Percentiles rank a stretch among this genome's conserved stretches.
Evolutionary conservation across 2,329 filamentous ascomycete genomes (phyloP).

Genomic region (Harringtonia lauricola): DNA sequence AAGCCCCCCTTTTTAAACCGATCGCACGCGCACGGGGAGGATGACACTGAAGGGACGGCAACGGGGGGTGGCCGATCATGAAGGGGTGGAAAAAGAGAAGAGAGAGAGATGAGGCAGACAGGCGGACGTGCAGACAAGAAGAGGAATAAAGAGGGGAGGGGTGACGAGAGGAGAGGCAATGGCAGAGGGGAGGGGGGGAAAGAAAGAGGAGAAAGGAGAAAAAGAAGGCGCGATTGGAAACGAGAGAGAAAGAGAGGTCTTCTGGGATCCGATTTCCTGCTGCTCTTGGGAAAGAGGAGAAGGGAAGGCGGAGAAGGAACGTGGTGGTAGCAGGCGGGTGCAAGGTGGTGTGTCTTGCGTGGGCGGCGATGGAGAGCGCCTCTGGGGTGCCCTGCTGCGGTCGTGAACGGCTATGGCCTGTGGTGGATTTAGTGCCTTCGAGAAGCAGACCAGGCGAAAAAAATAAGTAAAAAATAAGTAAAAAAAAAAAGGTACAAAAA

Average conservation of each 20-base stretch:
- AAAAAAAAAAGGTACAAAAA: constrained; percentile 5
- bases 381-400: no score
- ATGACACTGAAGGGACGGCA: no score
- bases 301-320: background rate
- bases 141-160: background rate
- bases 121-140: background rate
- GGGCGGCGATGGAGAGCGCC: no score
- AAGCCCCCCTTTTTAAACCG: background rate
- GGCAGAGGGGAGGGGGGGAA: background rate
- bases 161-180: background rate
- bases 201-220: background rate
- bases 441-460: background rate
- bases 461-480: background rate
- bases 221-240: background rate
- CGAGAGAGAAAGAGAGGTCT: background rate
- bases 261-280: background rate
- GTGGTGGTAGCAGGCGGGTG: no score
- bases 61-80: background rate
- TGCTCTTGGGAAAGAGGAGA: background rate
- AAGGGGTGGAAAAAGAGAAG: background rate
- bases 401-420: no score
- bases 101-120: background rate
- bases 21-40: background rate
- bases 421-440: background rate
- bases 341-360: no score